These are phyloP conservation scores for Tuber borchii DNA, from an alignment of 495 filamentous ascomycete species.

Conservation along the genomic window DNA sequence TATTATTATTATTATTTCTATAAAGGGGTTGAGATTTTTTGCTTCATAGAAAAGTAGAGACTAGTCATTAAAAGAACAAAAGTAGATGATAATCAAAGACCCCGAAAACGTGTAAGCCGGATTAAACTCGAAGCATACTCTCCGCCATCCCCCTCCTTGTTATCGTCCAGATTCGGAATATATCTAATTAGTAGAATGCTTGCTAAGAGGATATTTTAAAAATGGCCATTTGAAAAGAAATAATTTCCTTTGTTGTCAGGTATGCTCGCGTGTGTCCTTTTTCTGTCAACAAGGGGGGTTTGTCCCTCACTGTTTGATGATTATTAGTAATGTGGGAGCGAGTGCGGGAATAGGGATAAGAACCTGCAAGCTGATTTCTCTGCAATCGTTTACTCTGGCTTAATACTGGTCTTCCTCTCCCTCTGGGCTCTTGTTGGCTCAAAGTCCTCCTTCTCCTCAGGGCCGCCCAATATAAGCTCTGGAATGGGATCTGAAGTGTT, in stretches of 20 bases:
- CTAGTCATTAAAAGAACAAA: not conserved
- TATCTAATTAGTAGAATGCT: not conserved
- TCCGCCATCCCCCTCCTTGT: not conserved
- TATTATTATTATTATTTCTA: no score
- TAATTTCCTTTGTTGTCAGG: not conserved
- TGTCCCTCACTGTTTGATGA: not conserved
- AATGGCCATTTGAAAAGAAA: not conserved
- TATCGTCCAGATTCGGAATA: not conserved
- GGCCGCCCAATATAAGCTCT: not conserved
- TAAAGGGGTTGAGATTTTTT: not conserved
- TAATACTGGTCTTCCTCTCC: not conserved
- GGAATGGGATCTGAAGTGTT: not conserved
- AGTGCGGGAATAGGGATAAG: not conserved
- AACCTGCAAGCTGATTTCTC: not conserved
- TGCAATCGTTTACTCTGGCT: not conserved
- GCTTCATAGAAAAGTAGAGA: not conserved
- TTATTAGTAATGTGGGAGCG: not conserved
- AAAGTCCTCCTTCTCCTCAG: not conserved
- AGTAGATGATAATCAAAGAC: not conserved
- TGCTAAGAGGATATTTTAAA: not conserved
- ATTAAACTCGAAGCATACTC: not conserved
- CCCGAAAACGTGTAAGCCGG: not conserved
- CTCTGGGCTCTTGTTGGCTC: not conserved
- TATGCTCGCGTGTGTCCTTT: not conserved
- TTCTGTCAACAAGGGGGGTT: not conserved